Percentiles rank a stretch among this genome's conserved stretches.
Evolutionary conservation across 2,329 filamentous ascomycete genomes (phyloP).

Genomic region (Tolypocladium ovalisporum): DNA sequence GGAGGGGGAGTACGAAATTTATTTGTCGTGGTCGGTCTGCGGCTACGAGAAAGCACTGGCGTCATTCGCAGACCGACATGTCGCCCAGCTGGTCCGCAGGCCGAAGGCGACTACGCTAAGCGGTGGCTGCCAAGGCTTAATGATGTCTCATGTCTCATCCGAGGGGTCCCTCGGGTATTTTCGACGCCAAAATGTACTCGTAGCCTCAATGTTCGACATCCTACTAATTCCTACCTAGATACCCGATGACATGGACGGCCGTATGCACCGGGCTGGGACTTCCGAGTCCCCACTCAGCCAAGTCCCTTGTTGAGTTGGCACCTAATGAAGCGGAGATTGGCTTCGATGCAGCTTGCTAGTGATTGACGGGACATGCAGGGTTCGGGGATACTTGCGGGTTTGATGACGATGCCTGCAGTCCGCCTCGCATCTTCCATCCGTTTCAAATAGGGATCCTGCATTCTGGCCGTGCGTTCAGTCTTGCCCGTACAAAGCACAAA

Average conservation of each 20-base stretch:
- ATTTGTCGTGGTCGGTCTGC: conserved; percentile 7
- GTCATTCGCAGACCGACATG: conserved; percentile 1
- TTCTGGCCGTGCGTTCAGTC: neutral
- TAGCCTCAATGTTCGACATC: neutral
- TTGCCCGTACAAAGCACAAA: too few species aligned
- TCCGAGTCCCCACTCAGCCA: too few species aligned
- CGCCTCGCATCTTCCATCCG: neutral
- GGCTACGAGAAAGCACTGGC: conserved; percentile 3
- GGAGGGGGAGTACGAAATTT: conserved; percentile 6
- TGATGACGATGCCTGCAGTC: neutral
- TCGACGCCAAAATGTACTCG: neutral
- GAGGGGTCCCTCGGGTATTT: neutral
- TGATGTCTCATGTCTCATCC: neutral
- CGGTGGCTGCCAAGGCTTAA: neutral
- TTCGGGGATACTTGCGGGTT: neutral
- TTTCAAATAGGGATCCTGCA: too few species aligned
- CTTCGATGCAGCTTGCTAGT: neutral
- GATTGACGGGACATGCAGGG: neutral
- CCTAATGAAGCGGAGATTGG: neutral
- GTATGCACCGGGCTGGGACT: neutral
- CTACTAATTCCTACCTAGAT: neutral
- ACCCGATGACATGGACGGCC: neutral
- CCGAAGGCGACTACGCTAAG: neutral
- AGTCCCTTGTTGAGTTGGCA: neutral
- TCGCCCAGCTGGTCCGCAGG: neutral